Base-by-base conservation (phyloP, 805 yeast genomes). In the Pichia kluyveri region DNA sequence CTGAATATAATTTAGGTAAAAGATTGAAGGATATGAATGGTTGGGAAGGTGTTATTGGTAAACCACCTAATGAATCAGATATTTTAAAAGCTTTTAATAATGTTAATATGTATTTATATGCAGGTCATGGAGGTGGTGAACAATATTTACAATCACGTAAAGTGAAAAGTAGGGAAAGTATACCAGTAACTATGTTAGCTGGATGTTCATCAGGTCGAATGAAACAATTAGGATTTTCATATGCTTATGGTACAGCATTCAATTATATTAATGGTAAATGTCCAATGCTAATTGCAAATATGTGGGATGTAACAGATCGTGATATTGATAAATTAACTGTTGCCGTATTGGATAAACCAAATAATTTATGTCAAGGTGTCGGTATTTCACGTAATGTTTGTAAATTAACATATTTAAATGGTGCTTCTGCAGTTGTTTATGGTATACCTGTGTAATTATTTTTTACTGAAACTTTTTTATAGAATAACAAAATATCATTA, bases 61-160 rank as follows among this genome's bases (percentile, higher is more conserved):
- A 53, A 5, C 69, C 67, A 41, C 96, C 96, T 0, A 54, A 68
- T 0, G 93, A 85, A 47, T 65, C 62, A 0, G 71, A 75, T 18
- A 68, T 89, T 36, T 51, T 72, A 0, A 45, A 63, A 0, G 70
- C 71, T 17, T 59, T 90, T 9, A 50, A 56, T 2, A 43, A 58
- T 2, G 65, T 75, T 1, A 71, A 76, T 38, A 54, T 86, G 9
- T 84, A 83, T 55, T 69, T 91, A 0, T 93, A 86, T 61, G 71
- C 90, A 46, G 99, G 99, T 0, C 99, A 93, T 65, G 97, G 98
- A 0, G 93, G 96, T 5, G 96, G 98, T n/a, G 91, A 87, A 52
- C 89, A 85, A 52, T 88, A 80, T 58, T 68, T 87, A 11, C 71
- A 80, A 31, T 69, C 82, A 1, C 71, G 79, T 5, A 65, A 75